Percentiles rank a stretch among this genome's conserved stretches.
Conservation (phyloP, 768 basidiomycete species). For the Pleurotus tuber-regium region DNA sequence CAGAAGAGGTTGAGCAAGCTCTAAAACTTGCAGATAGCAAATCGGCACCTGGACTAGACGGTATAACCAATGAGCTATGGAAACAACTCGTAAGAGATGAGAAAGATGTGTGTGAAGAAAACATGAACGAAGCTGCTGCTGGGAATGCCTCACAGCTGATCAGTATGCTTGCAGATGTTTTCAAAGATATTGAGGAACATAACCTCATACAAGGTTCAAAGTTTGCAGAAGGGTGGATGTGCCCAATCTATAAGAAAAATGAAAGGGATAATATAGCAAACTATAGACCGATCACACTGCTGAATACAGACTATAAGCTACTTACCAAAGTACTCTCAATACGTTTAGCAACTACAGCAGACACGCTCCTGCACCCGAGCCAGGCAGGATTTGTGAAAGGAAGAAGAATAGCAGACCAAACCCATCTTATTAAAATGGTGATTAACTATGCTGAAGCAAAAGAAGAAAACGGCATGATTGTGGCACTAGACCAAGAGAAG, state of each 20-base stretch:
- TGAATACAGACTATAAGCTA: too few relatives aligned
- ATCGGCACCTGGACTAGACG: slow-evolving; percentile 21
- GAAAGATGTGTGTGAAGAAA: background rate
- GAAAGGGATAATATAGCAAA: slow-evolving; percentile 27
- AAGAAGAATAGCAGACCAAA: slow-evolving; percentile 29
- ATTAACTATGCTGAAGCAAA: slow-evolving; percentile 19
- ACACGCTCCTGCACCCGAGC: slow-evolving; percentile 26
- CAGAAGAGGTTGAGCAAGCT: slow-evolving; percentile 15
- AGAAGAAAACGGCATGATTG: slow-evolving; percentile 27
- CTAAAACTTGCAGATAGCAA: slow-evolving; percentile 17
- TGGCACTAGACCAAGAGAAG: too few relatives aligned
- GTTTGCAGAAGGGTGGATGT: slow-evolving; percentile 34
- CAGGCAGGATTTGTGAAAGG: slow-evolving; percentile 38
- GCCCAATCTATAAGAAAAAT: slow-evolving; percentile 41
- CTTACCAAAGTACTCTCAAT: slow-evolving; percentile 24
- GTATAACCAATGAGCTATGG: slow-evolving; percentile 26
- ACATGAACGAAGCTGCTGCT: slow-evolving; percentile 4
- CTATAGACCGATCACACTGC: slow-evolving; percentile 36
- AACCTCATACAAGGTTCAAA: slow-evolving; percentile 11
- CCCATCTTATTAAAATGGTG: slow-evolving; percentile 22
- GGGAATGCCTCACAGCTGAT: slow-evolving; percentile 10
- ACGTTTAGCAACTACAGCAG: slow-evolving; percentile 15
- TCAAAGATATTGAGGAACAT: slow-evolving; percentile 25
- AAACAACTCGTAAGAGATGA: slow-evolving; percentile 13
- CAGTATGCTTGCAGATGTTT: slow-evolving; percentile 9